A percentile compares a stretch with the other conserved stretches of the same genome.
These are phyloP conservation scores for Aspergillus eucalypticola DNA, from an alignment of 2,329 filamentous ascomycete species.

Conservation along the genomic window DNA sequence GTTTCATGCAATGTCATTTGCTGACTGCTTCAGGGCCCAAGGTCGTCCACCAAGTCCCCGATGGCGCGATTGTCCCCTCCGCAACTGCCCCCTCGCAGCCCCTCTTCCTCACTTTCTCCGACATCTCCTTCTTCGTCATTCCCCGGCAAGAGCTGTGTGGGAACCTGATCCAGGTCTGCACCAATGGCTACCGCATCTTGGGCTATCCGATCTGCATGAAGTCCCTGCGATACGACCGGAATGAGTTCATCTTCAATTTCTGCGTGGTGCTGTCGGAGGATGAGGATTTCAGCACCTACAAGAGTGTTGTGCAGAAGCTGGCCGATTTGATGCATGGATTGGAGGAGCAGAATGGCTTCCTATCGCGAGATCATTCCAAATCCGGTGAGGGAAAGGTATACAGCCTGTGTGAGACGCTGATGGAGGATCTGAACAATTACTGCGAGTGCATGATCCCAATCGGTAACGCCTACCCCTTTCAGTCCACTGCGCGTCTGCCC, in stretches of 20 bases:
- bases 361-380: constrained; percentile 53
- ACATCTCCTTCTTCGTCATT: constrained; percentile 89
- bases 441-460: constrained; percentile 98
- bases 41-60: constrained; percentile 65
- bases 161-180: constrained; percentile 71
- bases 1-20: neutral
- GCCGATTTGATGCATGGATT: constrained; percentile 83
- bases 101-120: constrained; percentile 80
- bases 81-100: constrained; percentile 50
- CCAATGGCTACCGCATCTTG: constrained; percentile 77
- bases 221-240: constrained; percentile 78
- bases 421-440: constrained; percentile 95
- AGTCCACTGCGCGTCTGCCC: constrained; percentile 6
- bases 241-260: constrained; percentile 99
- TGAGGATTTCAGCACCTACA: constrained; percentile 74
- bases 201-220: constrained; percentile 88
- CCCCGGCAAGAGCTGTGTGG: constrained; percentile 95
- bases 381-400: constrained; percentile 55
- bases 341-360: constrained; percentile 85
- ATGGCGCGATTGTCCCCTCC: constrained; percentile 56
- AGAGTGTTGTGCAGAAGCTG: constrained; percentile 80
- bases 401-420: constrained; percentile 77
- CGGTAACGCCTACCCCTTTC: constrained; percentile 55
- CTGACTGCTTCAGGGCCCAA: constrained; percentile 53
- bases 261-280: constrained; percentile 74